Base-by-base conservation (phyloP, 805 yeast genomes). In the Yamadazyma paraphyllophila region DNA sequence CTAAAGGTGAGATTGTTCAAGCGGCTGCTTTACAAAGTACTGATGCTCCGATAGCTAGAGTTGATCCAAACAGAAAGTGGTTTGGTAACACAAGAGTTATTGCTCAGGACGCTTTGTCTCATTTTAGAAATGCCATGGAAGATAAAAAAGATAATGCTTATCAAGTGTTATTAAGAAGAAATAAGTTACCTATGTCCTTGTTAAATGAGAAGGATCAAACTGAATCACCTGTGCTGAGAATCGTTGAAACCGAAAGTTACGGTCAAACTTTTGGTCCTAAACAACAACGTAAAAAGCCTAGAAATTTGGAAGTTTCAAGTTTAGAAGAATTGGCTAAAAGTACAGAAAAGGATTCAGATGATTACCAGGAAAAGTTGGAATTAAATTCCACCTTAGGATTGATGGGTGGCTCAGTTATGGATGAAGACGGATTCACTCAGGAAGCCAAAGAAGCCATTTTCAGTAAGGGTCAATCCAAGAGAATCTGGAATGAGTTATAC, bases 401-500 rank as follows among this genome's bases (percentile, higher is more conserved):
- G 48, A 86, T 86, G 92, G 90, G 89, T 52, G 83, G 79, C 16
- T 71, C 77, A 9, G 48, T 71, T 47, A 61, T 71, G 58, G 76
- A 71, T 46, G 81, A 83, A 41, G 96, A 89, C 54, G 96, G 88
- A 45, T 88, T 85, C 79, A 78, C 95, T 4, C 84, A 83, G 57
- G 94, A 88, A 58, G 96, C 97, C 33, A 90, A 88, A 63, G 99
- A 94, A 67, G 91, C 94, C 49, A 91, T 92, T 66, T 92, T 92
- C 76, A 83, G 85, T 62, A 92, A 92, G 66, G 99, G 99, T 58
- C 99, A 92, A 72, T 90, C 97, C 39, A 92, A 92, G 71, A 86
- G 99, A 73, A 92, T 92, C 56, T 92, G 99, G 99, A 94, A 94
- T 66, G 99, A 92, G 66, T 76, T 92, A 49, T 92, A 94, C 69